phyloP scores from a whole-genome alignment of 2,329 filamentous ascomycete genomes.

The Cucurbitaria berberidis region DNA sequence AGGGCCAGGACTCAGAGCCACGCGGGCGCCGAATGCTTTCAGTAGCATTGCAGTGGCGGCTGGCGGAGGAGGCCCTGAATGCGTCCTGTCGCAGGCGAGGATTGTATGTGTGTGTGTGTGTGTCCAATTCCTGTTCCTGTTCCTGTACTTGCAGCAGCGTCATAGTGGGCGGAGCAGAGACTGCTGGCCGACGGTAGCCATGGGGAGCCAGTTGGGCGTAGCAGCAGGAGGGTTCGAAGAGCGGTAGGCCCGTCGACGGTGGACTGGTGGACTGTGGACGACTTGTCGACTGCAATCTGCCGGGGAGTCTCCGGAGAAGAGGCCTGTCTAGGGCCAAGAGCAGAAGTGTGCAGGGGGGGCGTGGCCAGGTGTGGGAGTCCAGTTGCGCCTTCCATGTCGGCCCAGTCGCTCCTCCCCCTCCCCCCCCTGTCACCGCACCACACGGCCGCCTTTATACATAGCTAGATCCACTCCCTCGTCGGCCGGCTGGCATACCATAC shows the following conservation, averaged over 20 bases:
- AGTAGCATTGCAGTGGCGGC: conserved; percentile 11
- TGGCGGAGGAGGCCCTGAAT: conserved; percentile 14
- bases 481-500: not conserved
- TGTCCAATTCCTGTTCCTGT: too few species aligned
- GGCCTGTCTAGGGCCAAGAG: conserved; percentile 21
- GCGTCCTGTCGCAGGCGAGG: conserved; percentile 6
- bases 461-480: conserved; percentile 24
- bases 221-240: conserved; percentile 12
- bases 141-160: too few species aligned
- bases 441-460: conserved; percentile 27
- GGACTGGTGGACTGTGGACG: too few species aligned
- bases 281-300: conserved; percentile 34
- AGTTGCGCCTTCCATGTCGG: conserved; percentile 27
- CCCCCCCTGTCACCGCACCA: conserved; percentile 23
- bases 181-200: too few species aligned
- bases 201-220: not conserved
- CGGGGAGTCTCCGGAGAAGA: conserved; percentile 27
- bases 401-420: conserved; percentile 21
- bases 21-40: conserved; percentile 29
- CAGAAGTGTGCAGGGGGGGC: conserved; percentile 16
- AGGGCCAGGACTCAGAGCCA: conserved; percentile 17
- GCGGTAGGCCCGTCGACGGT: conserved; percentile 5
- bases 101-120: not conserved
- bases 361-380: conserved; percentile 22
- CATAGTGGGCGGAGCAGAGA: not conserved